Percentiles rank a stretch among this genome's conserved stretches.
phyloP scores from a whole-genome alignment of 2,329 filamentous ascomycete genomes.

The Fusarium fujikuroi region DNA sequence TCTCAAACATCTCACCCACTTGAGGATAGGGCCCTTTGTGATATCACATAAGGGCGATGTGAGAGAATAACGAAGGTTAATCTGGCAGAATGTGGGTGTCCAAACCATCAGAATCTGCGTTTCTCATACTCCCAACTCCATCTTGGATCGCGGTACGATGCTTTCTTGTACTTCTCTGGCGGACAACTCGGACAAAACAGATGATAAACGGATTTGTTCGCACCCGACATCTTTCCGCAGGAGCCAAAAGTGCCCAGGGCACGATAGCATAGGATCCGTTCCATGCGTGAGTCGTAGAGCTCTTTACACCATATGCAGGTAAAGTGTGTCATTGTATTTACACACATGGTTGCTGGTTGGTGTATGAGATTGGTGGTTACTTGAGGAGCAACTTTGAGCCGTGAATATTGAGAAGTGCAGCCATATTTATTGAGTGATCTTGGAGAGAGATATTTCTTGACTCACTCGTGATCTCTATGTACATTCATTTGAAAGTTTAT shows the following conservation, averaged over 20 bases:
- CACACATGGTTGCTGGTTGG: neutral
- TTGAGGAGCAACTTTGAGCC: neutral
- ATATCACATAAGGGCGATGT: neutral
- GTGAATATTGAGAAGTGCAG: fast-evolving
- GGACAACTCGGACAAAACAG: neutral
- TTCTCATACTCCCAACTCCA: neutral
- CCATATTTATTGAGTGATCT: neutral
- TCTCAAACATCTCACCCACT: neutral
- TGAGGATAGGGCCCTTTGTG: fast-evolving
- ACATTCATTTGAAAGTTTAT: neutral
- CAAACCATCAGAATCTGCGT: neutral
- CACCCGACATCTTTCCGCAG: neutral
- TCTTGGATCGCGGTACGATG: neutral
- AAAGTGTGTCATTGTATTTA: neutral
- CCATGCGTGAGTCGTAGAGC: neutral
- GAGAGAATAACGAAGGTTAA: neutral
- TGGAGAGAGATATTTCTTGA: fast-evolving
- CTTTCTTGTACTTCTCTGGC: neutral
- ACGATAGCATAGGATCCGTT: neutral
- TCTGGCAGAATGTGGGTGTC: fast-evolving
- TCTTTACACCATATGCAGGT: neutral
- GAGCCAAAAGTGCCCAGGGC: neutral
- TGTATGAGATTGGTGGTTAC: neutral
- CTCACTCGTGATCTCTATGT: neutral
- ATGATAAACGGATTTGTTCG: neutral